Evolutionary conservation across 768 basidiomycete species (phyloP), one percentile per base, ranked within the genome.

Genomic region (Polyporus arcularius): DNA sequence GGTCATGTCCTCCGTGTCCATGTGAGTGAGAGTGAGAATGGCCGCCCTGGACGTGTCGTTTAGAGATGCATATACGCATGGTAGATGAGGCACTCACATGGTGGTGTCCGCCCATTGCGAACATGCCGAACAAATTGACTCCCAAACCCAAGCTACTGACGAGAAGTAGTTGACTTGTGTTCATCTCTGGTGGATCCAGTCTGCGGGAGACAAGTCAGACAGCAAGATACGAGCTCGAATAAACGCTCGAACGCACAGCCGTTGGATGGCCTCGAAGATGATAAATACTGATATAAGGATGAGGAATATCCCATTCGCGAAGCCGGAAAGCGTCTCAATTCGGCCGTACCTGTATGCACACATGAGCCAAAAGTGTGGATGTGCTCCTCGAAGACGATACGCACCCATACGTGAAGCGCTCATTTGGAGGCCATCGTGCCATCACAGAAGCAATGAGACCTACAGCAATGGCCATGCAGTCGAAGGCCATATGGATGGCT

Each of bases 401-500:
- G 50, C 66, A 92, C 91, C 97, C 97, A 73, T 97, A 99, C 15
- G 97, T 98, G 76, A 94, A 99, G 39, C 86, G 81, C 67, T 91
- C 90, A 75, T 98, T 94, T 0, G 94, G 91, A 41, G 93, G 89
- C 97, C 97, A 98, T 11, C 90, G 96, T 2, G 96, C 94, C 90
- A 98, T 98, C 5, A 99, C 92, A 9, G 93, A 96, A 5, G 97
- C 97, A 58, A 97, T 86, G 3, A 99, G 82, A 2, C 97, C 97
- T 54, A 99, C 92, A 0, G 87, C 94, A 53, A 99, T 94, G 0
- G 96, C 96, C 84, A 98, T 87, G 70, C 97, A 98, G 75, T 99
- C 97, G 67, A 99, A 99, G 11, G 94, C 93, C 97, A 98, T 99
- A 71, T 99, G 97, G 40, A 99, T 98, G 21, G 97, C 96, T 98